Conservation (phyloP, 768 basidiomycete species). For the Suillus ampliporus region DNA sequence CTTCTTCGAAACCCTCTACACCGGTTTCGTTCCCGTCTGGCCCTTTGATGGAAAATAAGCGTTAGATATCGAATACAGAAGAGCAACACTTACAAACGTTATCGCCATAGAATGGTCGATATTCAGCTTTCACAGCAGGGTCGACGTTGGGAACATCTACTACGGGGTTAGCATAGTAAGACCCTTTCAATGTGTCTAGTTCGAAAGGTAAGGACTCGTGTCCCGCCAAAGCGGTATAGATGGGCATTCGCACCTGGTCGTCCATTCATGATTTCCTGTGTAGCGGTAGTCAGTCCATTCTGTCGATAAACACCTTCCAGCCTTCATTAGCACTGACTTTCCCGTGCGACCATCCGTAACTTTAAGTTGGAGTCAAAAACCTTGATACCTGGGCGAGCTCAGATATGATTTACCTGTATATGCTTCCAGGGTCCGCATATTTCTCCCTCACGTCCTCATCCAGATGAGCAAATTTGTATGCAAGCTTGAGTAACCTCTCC, state of each 20-base stretch:
- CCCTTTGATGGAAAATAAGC: slow-evolving; percentile 49
- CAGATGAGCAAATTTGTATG: slow-evolving; percentile 77
- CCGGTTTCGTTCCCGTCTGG: slow-evolving; percentile 60
- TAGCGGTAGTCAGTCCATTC: background rate
- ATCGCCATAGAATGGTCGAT: slow-evolving; percentile 84
- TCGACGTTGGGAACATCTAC: slow-evolving; percentile 70
- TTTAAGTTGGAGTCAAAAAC: slow-evolving; percentile 29
- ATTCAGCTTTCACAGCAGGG: slow-evolving; percentile 53
- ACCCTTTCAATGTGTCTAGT: slow-evolving; percentile 86
- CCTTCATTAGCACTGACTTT: slow-evolving; percentile 56
- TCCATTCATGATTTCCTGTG: slow-evolving; percentile 94
- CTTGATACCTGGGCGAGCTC: background rate
- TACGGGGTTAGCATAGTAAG: slow-evolving; percentile 87
- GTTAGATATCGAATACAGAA: background rate
- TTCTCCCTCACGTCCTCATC: slow-evolving; percentile 70
- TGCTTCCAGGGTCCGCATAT: slow-evolving; percentile 72
- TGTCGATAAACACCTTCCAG: background rate
- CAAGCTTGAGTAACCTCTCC: slow-evolving; percentile 73
- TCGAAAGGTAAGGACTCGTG: slow-evolving; percentile 11
- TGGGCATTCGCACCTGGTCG: slow-evolving; percentile 61
- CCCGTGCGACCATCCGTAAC: slow-evolving; percentile 98
- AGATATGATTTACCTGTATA: slow-evolving; percentile 66
- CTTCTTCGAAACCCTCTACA: slow-evolving; percentile 79
- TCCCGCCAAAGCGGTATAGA: background rate
- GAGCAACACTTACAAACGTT: slow-evolving; percentile 76